Evolutionary conservation across 306 rosid genomes (phyloP), one percentile per base, ranked within the genome.

Genomic region (Vicia faba): DNA sequence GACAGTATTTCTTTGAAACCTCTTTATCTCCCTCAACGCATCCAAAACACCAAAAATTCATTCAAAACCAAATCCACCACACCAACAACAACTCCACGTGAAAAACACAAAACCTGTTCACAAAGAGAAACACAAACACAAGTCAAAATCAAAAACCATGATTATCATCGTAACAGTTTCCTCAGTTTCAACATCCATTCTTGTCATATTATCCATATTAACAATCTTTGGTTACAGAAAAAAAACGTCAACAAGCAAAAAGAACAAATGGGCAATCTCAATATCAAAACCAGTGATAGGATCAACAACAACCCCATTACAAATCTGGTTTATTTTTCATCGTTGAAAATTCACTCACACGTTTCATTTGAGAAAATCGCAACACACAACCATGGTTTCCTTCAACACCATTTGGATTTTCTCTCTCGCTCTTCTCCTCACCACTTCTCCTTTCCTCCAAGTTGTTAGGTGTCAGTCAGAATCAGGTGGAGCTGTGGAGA

Each of bases 191-290:
- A 72, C 76, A 7, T 2, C 75, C 18, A 74, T 81, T 5, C 10
- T 82, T 51, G 69, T 78, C 35, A 66, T 39, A 0, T 2, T 69
- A 75, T 77, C 71, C 11, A 45, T 68, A 2, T 72, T 73, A 18
- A n/a, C 48, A 11, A 70, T 55, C 1, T 80, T 77, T 29, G 3
- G 62, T 11, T 83, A 69, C 78, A 79, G 88, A 71, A 82, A 75
- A 75, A 84, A 78, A 77, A 83, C 70, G 49, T n/a, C 66, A 28
- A 67, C 3, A 45, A 35, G 81, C 79, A 8, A 84, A 54, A 25
- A 88, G 75, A 89, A 61, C 82, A 90, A 86, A 51, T 90, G 99
- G 99, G 95, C 96, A 26, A 93, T 93, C 14, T 89, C 98, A 3
- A 88, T 93, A 15, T 93, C 99, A 3, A 88, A 78, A 49, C 97